Percentiles rank a stretch among this genome's conserved stretches.
Conservation (phyloP, 768 basidiomycete genomes). For the Cyathus striatus region DNA sequence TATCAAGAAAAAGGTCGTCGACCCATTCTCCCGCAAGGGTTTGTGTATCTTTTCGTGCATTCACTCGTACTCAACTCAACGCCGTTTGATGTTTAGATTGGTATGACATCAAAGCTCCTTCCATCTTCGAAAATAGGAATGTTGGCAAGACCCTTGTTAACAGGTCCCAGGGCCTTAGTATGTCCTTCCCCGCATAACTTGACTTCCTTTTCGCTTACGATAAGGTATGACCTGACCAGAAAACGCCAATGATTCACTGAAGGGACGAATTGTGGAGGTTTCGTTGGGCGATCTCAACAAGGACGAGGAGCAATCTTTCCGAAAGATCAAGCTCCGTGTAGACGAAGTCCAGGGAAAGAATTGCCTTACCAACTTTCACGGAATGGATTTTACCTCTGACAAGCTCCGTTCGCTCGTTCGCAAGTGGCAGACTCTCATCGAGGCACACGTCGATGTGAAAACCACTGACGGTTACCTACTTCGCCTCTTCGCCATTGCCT, state of each 20-base stretch:
- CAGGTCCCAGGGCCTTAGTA: conserved; percentile 96
- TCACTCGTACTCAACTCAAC: conserved; percentile 4
- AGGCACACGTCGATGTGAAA: conserved; percentile 98
- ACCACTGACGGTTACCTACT: conserved; percentile 99
- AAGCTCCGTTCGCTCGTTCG: conserved; percentile 99
- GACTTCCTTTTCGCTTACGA: background rate
- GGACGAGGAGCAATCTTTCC: conserved; percentile 99
- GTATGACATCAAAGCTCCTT: conserved; percentile 99
- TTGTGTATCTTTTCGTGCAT: conserved; percentile 10
- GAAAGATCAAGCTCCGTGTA: conserved; percentile 98
- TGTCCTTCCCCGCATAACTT: conserved; percentile 32
- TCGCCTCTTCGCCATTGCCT: conserved; percentile 97
- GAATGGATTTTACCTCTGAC: conserved; percentile 99
- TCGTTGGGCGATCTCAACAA: conserved; percentile 98
- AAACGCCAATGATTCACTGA: conserved; percentile 97
- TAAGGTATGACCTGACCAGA: conserved; percentile 39
- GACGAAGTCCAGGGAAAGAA: conserved; percentile 98
- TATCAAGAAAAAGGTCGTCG: conserved; percentile 99
- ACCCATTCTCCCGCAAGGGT: conserved; percentile 99
- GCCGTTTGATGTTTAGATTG: conserved; percentile 57
- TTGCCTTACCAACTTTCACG: conserved; percentile 99
- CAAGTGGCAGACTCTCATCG: conserved; percentile 99
- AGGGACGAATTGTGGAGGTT: conserved; percentile 93
- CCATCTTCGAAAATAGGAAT: conserved; percentile 94
- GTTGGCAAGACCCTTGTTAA: conserved; percentile 99